phyloP scores from a whole-genome alignment of 1,284 basidiomycete genomes.

The Coriolopsis trogii region DNA sequence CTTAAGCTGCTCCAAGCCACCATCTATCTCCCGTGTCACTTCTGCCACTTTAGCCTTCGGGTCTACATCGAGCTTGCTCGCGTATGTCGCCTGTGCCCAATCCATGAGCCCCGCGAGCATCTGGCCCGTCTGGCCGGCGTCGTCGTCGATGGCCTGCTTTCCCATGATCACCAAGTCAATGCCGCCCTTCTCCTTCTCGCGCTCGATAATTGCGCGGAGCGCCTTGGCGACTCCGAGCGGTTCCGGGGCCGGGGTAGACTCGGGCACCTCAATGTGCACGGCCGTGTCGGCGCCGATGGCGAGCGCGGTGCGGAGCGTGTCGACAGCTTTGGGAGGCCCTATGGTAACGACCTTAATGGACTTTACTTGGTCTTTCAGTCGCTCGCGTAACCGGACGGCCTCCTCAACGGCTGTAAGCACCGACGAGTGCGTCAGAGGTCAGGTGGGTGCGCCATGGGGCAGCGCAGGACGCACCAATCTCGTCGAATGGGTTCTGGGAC shows the following conservation, averaged over 20 bases:
- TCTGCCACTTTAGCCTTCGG: slow-evolving; percentile 67
- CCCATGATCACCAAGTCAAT: slow-evolving; percentile 94
- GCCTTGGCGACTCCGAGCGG: slow-evolving; percentile 88
- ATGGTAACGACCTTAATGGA: slow-evolving; percentile 92
- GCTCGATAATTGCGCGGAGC: slow-evolving; percentile 78
- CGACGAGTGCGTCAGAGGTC: slow-evolving; percentile 4
- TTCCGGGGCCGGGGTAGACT: slow-evolving; percentile 74
- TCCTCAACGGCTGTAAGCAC: slow-evolving; percentile 88
- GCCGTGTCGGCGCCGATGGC: slow-evolving; percentile 98
- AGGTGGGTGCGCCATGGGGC: neutral
- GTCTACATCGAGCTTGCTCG: slow-evolving; percentile 87
- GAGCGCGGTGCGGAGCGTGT: slow-evolving; percentile 93
- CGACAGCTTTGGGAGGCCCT: slow-evolving; percentile 88
- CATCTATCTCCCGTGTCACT: slow-evolving; percentile 94
- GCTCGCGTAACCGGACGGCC: slow-evolving; percentile 91
- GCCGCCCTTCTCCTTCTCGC: slow-evolving; percentile 54
- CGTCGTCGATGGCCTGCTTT: slow-evolving; percentile 99
- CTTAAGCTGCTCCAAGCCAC: slow-evolving; percentile 86
- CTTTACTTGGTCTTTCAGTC: slow-evolving; percentile 74
- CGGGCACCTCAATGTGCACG: slow-evolving; percentile 88
- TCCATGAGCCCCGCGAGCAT: slow-evolving; percentile 94
- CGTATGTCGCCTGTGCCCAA: slow-evolving; percentile 96
- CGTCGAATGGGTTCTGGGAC: slow-evolving; percentile 90
- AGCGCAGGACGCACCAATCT: slow-evolving; percentile 73
- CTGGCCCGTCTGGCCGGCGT: slow-evolving; percentile 95